Base-by-base conservation (phyloP, 2,329 filamentous ascomycete species). In the Pyrenochaeta sp. region DNA sequence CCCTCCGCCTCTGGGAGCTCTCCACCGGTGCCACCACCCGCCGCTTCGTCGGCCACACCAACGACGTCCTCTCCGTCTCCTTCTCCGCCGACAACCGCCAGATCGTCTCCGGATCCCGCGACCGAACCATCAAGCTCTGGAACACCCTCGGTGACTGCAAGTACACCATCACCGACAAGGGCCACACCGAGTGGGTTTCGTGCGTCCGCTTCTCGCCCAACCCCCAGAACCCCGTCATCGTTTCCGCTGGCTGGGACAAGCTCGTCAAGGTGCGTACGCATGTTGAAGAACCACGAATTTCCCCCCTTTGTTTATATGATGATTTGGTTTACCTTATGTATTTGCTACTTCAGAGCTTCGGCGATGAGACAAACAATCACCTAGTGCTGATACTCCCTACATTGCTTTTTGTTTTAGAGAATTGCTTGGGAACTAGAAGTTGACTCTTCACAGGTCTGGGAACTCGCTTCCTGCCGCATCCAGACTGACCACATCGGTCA, bases 291-390 rank as follows among this genome's bases (percentile, higher is more conserved):
- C n/a, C 30, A 19, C 15, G 18, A n/a, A n/a, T n/a, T 8, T 8
- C 10, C 21, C 34, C 17, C 9, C n/a, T 18, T 15, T 31, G 4
- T 46, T 80, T 80, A 85, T 75, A 94, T 91, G 93, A 97, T 97
- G 93, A 83, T 88, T 85, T 88, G 84, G 50, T 86, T 44, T 52
- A 88, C 85, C 73, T 77, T 78, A 76, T 90, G 92, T 97, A 97
- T 97, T 97, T 97, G 94, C 94, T 97, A 97, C 94, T 99, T 97
- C 93, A 96, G 94, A 99, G 91, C 90, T 85, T 80, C 77, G 84
- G 92, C 90, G 77, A 96, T 97, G 94, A 99, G 93, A 99, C 90
- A 86, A 95, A 81, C 80, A 83, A 85, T 88, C 88, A 93, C 91
- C 89, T 56, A 81, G 83, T 83, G 82, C 90, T 95, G 90, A 95